These are phyloP conservation scores for Didymella segeticola DNA, from an alignment of 2,329 filamentous ascomycete genomes.

Conservation along the genomic window DNA sequence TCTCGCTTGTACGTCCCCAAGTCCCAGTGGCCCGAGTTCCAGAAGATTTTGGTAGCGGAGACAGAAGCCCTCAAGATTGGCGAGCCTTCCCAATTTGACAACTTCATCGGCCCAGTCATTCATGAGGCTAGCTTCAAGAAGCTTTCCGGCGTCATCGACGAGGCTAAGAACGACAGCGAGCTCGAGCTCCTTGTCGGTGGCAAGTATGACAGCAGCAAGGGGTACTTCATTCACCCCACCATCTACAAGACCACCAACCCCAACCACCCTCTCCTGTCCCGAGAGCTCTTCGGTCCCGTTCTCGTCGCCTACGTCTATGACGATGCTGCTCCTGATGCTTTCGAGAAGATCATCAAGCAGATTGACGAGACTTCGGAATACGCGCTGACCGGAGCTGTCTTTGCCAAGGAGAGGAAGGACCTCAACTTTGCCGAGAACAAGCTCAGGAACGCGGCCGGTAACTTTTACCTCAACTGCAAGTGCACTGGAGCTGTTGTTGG, in stretches of 20 bases:
- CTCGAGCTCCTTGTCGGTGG: constrained; percentile 78
- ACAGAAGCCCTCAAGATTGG: constrained; percentile 75
- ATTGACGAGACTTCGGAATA: constrained; percentile 79
- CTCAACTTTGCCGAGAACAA: constrained; percentile 73
- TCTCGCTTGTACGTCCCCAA: constrained; percentile 80
- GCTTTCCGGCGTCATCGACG: constrained; percentile 76
- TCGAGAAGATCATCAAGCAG: constrained; percentile 65
- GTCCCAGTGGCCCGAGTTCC: constrained; percentile 77
- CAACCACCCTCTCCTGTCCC: constrained; percentile 74
- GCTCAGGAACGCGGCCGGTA: constrained; percentile 75
- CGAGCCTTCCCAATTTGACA: constrained; percentile 70
- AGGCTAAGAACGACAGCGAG: constrained; percentile 75
- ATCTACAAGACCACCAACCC: constrained; percentile 79
- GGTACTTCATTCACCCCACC: constrained; percentile 85
- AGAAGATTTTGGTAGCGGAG: constrained; percentile 70
- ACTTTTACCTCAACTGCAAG: constrained; percentile 89
- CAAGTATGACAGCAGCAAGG: constrained; percentile 76
- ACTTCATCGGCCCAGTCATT: constrained; percentile 89
- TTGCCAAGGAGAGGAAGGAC: constrained; percentile 71
- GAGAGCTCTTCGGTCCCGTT: constrained; percentile 84
- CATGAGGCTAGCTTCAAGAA: constrained; percentile 83
- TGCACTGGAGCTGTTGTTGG: constrained; percentile 61
- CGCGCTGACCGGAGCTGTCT: constrained; percentile 77
- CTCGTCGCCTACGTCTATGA: constrained; percentile 79
- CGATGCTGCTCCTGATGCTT: constrained; percentile 66